Conservation (phyloP, 1,284 basidiomycete species). For the Macrocystidia cucumis region DNA sequence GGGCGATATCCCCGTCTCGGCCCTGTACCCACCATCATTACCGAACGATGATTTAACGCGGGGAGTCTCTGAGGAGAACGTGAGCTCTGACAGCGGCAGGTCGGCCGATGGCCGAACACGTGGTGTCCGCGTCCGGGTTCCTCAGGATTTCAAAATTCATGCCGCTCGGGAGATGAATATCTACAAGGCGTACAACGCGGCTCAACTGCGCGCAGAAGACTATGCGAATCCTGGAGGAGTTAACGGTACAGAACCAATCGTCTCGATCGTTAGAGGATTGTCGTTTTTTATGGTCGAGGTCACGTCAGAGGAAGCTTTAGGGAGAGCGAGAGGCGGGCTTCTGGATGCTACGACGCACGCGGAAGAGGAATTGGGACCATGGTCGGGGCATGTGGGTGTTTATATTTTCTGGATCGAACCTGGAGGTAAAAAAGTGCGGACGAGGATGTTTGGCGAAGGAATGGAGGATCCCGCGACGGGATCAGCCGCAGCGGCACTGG, state of each 20-base stretch:
- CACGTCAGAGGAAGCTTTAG: conserved; percentile 27
- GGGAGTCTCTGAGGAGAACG: too few relatives aligned
- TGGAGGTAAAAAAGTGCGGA: conserved; percentile 21
- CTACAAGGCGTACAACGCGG: conserved; percentile 22
- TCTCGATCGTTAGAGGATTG: conserved; percentile 38
- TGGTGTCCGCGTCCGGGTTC: conserved; percentile 28
- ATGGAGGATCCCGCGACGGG: conserved; percentile 39
- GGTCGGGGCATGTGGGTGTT: conserved; percentile 25
- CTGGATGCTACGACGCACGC: conserved; percentile 19
- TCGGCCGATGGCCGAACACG: too few relatives aligned
- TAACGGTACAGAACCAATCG: conserved; percentile 24
- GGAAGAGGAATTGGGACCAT: conserved; percentile 24
- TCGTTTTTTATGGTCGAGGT: conserved; percentile 32
- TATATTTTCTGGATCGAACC: conserved; percentile 26
- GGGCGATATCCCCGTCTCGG: conserved; percentile 28
- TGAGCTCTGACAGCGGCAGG: too few relatives aligned
- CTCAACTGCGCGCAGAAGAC: conserved; percentile 19
- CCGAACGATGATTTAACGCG: too few relatives aligned
- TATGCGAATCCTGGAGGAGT: conserved; percentile 26
- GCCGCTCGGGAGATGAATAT: conserved; percentile 14
- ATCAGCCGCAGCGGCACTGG: conserved; percentile 34
- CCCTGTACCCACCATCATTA: conserved; percentile 12
- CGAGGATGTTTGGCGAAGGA: conserved; percentile 30
- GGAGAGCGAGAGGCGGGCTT: too few relatives aligned
- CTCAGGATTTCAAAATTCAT: conserved; percentile 33